Evolutionary conservation across 192 early-diverging fungal genomes (phyloP).

Genomic region (Coemansia sp.): DNA sequence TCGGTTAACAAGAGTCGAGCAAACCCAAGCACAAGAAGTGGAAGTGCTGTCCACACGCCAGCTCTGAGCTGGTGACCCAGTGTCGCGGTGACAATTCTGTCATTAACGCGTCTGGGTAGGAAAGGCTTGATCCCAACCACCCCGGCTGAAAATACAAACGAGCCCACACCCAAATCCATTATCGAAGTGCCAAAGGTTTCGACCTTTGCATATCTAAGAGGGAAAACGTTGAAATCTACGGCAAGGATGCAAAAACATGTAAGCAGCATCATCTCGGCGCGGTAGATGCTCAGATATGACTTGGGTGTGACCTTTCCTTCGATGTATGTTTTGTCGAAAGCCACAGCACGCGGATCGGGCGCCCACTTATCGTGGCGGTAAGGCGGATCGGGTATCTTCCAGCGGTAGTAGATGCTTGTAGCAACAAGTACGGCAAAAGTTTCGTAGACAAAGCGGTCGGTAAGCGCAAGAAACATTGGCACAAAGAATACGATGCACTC

Average conservation of each 20-base stretch:
- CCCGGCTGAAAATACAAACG: constrained; percentile 90
- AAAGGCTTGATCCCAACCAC: constrained; percentile 71
- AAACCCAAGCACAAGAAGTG: constrained; percentile 74
- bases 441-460: constrained; percentile 27
- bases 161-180: constrained; percentile 94
- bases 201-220: constrained; percentile 84
- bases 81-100: constrained; percentile 18
- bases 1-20: constrained; percentile 68
- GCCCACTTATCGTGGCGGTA: constrained; percentile 50
- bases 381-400: constrained; percentile 40
- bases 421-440: constrained; percentile 17
- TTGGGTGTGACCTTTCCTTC: constrained; percentile 40
- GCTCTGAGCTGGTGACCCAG: constrained; percentile 51
- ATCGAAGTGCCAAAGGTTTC: constrained; percentile 89
- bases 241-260: constrained; percentile 88
- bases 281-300: constrained; percentile 65
- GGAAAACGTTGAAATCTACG: constrained; percentile 92
- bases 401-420: constrained; percentile 31
- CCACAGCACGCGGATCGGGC: constrained; percentile 43
- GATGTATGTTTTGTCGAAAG: constrained; percentile 29
- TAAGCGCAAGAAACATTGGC: constrained; percentile 45
- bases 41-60: constrained; percentile 55
- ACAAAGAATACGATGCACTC: constrained; percentile 37
- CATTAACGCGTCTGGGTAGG: constrained; percentile 34
- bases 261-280: constrained; percentile 73